Conservation (phyloP, 106 monocot genomes). For the Hemerocallis citrina region DNA sequence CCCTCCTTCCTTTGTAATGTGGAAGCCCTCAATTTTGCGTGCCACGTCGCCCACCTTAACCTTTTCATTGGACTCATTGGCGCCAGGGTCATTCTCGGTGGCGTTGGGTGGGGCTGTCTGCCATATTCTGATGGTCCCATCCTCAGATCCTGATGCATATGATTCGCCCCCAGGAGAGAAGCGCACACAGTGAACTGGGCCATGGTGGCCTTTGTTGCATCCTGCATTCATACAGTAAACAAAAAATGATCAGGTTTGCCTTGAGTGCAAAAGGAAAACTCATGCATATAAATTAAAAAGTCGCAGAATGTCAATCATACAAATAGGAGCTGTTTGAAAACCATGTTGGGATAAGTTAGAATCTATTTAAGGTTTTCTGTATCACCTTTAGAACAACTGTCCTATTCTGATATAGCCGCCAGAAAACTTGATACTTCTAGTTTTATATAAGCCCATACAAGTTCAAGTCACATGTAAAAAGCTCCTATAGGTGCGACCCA, state of each 20-base stretch:
- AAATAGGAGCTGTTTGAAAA: too few species aligned
- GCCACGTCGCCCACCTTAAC: background rate
- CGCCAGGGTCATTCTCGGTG: background rate
- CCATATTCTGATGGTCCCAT: constrained; percentile 9
- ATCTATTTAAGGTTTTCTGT: too few species aligned
- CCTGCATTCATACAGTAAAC: constrained; percentile 30
- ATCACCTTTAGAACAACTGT: background rate
- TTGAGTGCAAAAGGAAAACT: background rate
- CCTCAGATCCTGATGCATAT: constrained; percentile 9
- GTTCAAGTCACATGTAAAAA: too few species aligned
- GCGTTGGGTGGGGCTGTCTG: constrained; percentile 2
- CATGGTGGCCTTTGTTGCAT: constrained; percentile 99
- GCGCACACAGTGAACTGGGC: constrained; percentile 88
- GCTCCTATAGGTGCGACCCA: too few species aligned
- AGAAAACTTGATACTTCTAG: too few species aligned
- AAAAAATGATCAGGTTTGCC: background rate
- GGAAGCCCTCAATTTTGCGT: background rate
- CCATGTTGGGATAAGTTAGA: too few species aligned
- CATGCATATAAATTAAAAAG: background rate
- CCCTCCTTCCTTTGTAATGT: background rate
- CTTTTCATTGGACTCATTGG: background rate
- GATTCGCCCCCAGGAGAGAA: constrained; percentile 51
- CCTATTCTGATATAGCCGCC: background rate
- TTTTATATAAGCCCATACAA: too few species aligned
- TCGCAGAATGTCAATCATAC: background rate